Evolutionary conservation across 1,139 yeast genomes (phyloP).

Genomic region (Candida frijolesensis): DNA sequence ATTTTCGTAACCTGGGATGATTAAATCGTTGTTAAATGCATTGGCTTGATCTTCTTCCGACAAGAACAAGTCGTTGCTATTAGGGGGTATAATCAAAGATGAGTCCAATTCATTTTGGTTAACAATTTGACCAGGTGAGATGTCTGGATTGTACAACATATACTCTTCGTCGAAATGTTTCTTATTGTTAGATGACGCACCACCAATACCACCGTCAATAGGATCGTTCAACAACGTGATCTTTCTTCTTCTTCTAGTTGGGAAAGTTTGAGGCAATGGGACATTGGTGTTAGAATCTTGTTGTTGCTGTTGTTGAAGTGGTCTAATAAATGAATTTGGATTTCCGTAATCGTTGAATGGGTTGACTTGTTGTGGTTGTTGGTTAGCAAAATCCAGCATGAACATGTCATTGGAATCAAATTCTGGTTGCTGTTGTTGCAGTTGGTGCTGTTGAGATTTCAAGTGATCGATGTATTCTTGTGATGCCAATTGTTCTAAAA

Average conservation of each 20-base stretch:
- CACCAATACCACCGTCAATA: conserved; percentile 18
- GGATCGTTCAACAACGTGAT: conserved; percentile 32
- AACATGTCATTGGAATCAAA: conserved; percentile 6
- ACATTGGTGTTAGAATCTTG: conserved; percentile 15
- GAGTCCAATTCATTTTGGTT: conserved; percentile 26
- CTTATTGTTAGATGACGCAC: conserved; percentile 18
- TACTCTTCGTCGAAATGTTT: conserved; percentile 37
- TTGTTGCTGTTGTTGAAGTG: conserved; percentile 14
- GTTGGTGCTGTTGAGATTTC: conserved; percentile 12
- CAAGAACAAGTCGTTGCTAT: conserved; percentile 9
- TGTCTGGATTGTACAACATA: conserved; percentile 44
- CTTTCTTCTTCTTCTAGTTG: conserved; percentile 31
- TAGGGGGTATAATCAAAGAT: conserved; percentile 32
- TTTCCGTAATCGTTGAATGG: conserved; percentile 43
- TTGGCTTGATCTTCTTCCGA: conserved; percentile 2
- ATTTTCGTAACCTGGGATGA: conserved; percentile 38
- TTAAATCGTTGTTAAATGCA: conserved; percentile 10
- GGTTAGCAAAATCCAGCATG: background rate
- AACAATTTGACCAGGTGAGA: conserved; percentile 46
- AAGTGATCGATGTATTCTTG: conserved; percentile 13
- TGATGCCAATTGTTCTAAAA: conserved; percentile 27
- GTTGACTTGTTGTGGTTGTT: conserved; percentile 17
- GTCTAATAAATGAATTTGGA: conserved; percentile 37
- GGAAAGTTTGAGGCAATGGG: conserved; percentile 21
- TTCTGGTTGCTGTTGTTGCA: conserved; percentile 8